A percentile compares a stretch with the other conserved stretches of the same genome.
Evolutionary conservation across 139 green algal genomes (phyloP).

Genomic region (Volvox reticuliferus): DNA sequence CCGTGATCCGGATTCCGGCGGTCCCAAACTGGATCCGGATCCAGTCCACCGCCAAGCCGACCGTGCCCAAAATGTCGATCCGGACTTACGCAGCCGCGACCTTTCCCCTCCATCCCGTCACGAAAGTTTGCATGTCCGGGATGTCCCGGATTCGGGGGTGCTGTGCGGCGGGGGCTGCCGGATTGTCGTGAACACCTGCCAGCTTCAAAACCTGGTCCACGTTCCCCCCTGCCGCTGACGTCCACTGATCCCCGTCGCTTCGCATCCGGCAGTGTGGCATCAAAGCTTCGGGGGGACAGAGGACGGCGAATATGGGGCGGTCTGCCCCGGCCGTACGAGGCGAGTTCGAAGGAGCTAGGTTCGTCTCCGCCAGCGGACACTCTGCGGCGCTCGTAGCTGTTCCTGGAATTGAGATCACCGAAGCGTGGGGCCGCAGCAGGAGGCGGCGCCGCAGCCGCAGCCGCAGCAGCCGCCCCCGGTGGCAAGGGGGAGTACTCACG

Average conservation of each 20-base stretch:
- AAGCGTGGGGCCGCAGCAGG: neutral
- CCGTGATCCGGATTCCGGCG: too few species aligned
- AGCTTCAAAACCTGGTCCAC: neutral
- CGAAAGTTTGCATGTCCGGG: too few species aligned
- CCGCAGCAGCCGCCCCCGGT: too few species aligned
- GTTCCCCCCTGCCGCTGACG: neutral
- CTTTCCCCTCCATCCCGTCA: too few species aligned
- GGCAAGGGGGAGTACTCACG: neutral
- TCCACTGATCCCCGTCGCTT: neutral
- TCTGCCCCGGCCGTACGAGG: neutral
- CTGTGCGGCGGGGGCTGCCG: neutral
- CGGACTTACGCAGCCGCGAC: too few species aligned
- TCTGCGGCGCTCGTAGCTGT: neutral
- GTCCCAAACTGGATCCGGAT: too few species aligned
- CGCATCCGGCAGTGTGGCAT: neutral
- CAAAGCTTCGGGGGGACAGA: neutral
- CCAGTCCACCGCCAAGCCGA: too few species aligned
- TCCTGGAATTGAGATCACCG: neutral
- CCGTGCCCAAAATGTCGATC: too few species aligned
- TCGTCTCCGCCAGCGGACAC: neutral
- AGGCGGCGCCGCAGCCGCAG: too few species aligned
- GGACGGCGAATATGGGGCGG: neutral
- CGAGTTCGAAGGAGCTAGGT: neutral
- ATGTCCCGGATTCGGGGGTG: too few species aligned
- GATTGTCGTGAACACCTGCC: neutral